Evolutionary conservation across 805 yeast genomes (phyloP).

Genomic region (Saccharomycopsis sp.): DNA sequence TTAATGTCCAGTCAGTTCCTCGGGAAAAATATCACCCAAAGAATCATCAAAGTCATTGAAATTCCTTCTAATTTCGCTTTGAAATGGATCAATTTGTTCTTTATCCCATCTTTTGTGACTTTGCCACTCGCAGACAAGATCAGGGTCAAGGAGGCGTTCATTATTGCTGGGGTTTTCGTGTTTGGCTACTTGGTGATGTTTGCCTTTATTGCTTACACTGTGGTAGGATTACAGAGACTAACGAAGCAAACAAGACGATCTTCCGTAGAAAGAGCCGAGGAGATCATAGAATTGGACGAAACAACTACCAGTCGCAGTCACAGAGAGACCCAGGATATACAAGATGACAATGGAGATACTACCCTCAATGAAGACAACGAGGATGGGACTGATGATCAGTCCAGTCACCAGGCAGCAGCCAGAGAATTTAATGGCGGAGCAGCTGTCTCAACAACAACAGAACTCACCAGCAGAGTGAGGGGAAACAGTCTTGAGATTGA

Average conservation of each 20-base stretch:
- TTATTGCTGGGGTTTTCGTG: conserved; percentile 67
- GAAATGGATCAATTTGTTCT: conserved; percentile 73
- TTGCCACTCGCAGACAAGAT: conserved; percentile 64
- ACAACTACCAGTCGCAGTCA: background rate
- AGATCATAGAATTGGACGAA: conserved; percentile 13
- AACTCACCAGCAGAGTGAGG: background rate
- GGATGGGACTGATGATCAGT: background rate
- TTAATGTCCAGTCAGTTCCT: conserved; percentile 32
- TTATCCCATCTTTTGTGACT: conserved; percentile 70
- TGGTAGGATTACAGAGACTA: conserved; percentile 34
- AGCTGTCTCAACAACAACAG: background rate
- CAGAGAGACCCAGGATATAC: background rate
- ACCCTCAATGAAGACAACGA: background rate
- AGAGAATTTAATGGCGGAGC: background rate
- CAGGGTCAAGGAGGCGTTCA: conserved; percentile 59
- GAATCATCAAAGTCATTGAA: conserved; percentile 34
- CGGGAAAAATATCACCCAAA: conserved; percentile 31
- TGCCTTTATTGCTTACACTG: conserved; percentile 43
- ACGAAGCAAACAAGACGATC: conserved; percentile 23
- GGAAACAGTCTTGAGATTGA: background rate
- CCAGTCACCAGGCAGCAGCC: background rate
- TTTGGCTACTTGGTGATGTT: conserved; percentile 54
- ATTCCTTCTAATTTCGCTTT: conserved; percentile 64
- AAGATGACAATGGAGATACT: background rate
- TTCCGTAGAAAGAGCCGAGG: conserved; percentile 28